Conservation (phyloP, 257 asterid species). For the Ballota nigra region DNA sequence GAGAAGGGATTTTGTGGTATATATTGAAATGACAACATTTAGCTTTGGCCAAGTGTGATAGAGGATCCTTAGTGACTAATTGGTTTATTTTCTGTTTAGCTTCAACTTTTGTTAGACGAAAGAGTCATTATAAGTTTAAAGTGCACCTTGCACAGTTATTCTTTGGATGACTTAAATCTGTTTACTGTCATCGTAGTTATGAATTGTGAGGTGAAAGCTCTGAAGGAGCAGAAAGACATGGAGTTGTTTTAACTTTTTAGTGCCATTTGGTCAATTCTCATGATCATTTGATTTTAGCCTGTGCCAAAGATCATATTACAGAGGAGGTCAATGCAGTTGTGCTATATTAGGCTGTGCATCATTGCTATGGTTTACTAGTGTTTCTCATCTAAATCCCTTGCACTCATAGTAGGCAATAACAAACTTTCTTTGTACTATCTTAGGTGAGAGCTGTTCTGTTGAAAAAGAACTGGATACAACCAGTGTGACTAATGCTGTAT, state of each 20-base stretch:
- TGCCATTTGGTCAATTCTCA: neutral
- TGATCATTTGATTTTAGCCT: neutral
- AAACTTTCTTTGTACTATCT: slow-evolving; percentile 29
- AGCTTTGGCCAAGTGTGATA: neutral
- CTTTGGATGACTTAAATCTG: neutral
- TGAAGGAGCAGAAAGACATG: neutral
- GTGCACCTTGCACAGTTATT: neutral
- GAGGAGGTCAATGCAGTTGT: too few relatives aligned
- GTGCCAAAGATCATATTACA: neutral
- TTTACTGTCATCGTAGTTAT: neutral
- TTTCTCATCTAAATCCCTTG: neutral
- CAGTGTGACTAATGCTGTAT: slow-evolving; percentile 80
- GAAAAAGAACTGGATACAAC: slow-evolving; percentile 87
- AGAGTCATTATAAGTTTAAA: neutral
- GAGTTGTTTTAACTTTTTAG: neutral
- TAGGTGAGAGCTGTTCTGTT: slow-evolving; percentile 98
- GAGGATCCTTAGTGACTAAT: neutral
- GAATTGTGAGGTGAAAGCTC: neutral
- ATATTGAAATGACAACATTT: neutral
- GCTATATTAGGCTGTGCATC: neutral
- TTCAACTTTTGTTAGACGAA: neutral
- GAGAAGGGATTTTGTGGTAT: neutral
- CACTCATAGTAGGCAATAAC: slow-evolving; percentile 24
- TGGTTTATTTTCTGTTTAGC: slow-evolving; percentile 1
- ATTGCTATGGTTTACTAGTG: neutral